phyloP scores from a whole-genome alignment of 169 alveolate species.

The Plasmodium vinckei region DNA sequence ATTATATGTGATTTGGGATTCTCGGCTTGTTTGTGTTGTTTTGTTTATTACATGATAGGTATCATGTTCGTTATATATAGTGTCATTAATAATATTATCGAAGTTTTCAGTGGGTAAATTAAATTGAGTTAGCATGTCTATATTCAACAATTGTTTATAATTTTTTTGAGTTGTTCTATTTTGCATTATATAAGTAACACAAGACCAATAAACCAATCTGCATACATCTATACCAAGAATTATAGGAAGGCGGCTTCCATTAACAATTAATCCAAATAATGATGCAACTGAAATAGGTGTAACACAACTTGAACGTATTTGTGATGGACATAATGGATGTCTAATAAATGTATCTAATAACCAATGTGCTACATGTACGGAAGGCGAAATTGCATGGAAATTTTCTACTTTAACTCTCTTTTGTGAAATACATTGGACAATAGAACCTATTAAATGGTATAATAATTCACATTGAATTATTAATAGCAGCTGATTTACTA shows the following conservation, averaged over 20 bases:
- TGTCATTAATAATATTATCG: neutral
- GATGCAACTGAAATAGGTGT: constrained; percentile 83
- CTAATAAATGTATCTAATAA: constrained; percentile 88
- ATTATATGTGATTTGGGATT: neutral
- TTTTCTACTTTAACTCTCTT: constrained; percentile 76
- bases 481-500: constrained; percentile 56
- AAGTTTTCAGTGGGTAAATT: neutral
- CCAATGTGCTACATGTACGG: constrained; percentile 91
- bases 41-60: neutral
- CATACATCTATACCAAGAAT: constrained; percentile 89
- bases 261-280: constrained; percentile 86
- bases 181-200: constrained; percentile 38
- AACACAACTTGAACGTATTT: constrained; percentile 82
- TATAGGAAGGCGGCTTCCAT: constrained; percentile 90
- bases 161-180: constrained; percentile 39
- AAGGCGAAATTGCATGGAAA: constrained; percentile 84
- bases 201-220: constrained; percentile 86
- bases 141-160: constrained; percentile 36
- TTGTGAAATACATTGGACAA: constrained; percentile 81
- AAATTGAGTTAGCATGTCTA: constrained; percentile 62
- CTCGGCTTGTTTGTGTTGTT: neutral
- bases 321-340: constrained; percentile 92
- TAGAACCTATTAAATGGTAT: constrained; percentile 87
- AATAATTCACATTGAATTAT: constrained; percentile 84
- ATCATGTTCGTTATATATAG: neutral